phyloP scores from a whole-genome alignment of 2,329 filamentous ascomycete genomes.

The Clonostachys byssicola region DNA sequence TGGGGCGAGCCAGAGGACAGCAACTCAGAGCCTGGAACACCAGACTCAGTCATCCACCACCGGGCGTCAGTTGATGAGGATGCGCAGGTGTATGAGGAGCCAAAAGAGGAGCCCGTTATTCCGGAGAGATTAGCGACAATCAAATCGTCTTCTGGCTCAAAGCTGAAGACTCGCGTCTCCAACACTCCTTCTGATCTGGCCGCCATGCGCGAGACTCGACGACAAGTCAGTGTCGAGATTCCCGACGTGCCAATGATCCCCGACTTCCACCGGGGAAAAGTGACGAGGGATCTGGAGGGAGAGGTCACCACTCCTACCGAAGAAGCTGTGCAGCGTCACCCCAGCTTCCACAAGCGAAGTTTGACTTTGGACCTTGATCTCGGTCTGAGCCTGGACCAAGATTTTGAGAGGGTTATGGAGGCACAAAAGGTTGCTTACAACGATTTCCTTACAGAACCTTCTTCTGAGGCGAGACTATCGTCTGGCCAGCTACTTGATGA shows the following conservation, averaged over 20 bases:
- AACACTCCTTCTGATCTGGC: conserved; percentile 80
- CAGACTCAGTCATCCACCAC: conserved; percentile 87
- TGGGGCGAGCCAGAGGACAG: conserved; percentile 53
- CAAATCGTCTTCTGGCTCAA: conserved; percentile 73
- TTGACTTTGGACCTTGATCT: conserved; percentile 79
- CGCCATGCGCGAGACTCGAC: conserved; percentile 80
- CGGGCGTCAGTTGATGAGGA: conserved; percentile 39
- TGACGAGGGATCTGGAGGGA: conserved; percentile 27
- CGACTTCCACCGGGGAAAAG: conserved; percentile 52
- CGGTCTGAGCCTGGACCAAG: conserved; percentile 81
- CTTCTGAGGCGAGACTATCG: conserved; percentile 1
- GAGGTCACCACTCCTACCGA: conserved; percentile 12
- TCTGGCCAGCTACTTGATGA: conserved; percentile 6
- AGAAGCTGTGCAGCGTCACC: conserved; percentile 54
- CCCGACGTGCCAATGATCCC: conserved; percentile 57
- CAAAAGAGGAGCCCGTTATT: conserved; percentile 56
- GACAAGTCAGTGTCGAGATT: conserved; percentile 76
- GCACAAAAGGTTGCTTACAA: conserved; percentile 83
- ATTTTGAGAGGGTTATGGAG: conserved; percentile 94
- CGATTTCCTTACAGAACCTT: conserved; percentile 14
- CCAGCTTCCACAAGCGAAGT: conserved; percentile 77
- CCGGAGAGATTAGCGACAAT: conserved; percentile 85
- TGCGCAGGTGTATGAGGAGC: conserved; percentile 23
- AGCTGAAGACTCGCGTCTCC: conserved; percentile 84
- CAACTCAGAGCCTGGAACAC: conserved; percentile 63